A percentile compares a stretch with the other conserved stretches of the same genome.
Conservation (phyloP, 1,284 basidiomycete genomes). For the Ceratobasidium sp. region DNA sequence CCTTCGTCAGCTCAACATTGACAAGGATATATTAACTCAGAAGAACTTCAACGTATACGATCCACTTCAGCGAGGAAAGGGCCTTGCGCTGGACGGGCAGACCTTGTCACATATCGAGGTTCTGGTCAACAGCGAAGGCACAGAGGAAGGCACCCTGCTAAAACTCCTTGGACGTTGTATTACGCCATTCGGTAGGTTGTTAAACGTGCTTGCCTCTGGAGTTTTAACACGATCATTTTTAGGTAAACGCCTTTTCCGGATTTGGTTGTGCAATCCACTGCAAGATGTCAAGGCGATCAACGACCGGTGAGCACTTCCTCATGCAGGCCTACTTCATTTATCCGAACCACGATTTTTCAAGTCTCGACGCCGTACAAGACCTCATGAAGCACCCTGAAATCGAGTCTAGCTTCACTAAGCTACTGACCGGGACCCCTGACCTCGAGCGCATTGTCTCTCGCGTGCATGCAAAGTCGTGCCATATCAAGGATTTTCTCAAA, state of each 20-base stretch:
- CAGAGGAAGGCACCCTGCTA: slow-evolving; percentile 85
- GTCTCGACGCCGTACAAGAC: slow-evolving; percentile 91
- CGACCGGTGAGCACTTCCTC: slow-evolving; percentile 66
- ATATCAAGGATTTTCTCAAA: slow-evolving; percentile 83
- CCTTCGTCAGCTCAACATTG: slow-evolving; percentile 89
- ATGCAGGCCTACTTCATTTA: too few species aligned
- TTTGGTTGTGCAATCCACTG: slow-evolving; percentile 92
- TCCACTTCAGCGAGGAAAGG: slow-evolving; percentile 85
- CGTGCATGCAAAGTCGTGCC: slow-evolving; percentile 89
- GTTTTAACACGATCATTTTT: neutral
- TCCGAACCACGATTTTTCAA: slow-evolving; percentile 47
- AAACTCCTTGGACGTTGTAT: slow-evolving; percentile 83
- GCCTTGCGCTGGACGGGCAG: slow-evolving; percentile 88
- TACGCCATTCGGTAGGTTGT: slow-evolving; percentile 68
- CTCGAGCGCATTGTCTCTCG: slow-evolving; percentile 92
- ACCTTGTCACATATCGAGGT: slow-evolving; percentile 93
- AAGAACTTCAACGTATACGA: slow-evolving; percentile 97
- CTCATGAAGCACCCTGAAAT: slow-evolving; percentile 80
- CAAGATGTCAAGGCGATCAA: slow-evolving; percentile 83
- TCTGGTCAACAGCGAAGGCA: slow-evolving; percentile 88
- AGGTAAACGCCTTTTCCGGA: slow-evolving; percentile 91
- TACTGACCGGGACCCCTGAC: slow-evolving; percentile 86
- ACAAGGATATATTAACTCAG: slow-evolving; percentile 90
- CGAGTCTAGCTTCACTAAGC: slow-evolving; percentile 71
- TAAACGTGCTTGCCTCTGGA: slow-evolving; percentile 5